Evolutionary conservation across 352 stramenopile species (phyloP).

Genomic region (Phytophthora idaei): DNA sequence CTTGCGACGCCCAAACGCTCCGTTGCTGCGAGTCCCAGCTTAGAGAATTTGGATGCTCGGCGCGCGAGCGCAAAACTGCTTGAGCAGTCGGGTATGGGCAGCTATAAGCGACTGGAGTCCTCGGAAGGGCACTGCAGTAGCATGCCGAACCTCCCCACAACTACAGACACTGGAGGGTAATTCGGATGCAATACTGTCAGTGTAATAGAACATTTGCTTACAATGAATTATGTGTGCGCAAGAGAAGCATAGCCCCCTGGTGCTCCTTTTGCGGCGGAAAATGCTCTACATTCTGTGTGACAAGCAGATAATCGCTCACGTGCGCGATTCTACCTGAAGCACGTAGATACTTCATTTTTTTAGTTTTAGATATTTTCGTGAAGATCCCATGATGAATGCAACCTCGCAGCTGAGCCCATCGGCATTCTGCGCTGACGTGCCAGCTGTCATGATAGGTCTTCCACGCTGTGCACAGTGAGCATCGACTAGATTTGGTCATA

Average conservation of each 20-base stretch:
- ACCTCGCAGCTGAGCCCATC: slow-evolving; percentile 20
- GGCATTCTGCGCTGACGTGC: slow-evolving; percentile 6
- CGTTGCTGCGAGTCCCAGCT: slow-evolving; percentile 18
- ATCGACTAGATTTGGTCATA: neutral
- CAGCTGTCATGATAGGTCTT: slow-evolving; percentile 14
- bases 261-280: too few species aligned
- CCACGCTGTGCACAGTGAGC: slow-evolving; percentile 5
- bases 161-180: neutral
- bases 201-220: neutral
- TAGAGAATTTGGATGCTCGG: slow-evolving; percentile 20
- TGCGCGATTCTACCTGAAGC: too few species aligned
- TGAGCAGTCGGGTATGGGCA: slow-evolving; percentile 31
- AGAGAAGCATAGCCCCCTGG: too few species aligned
- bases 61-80: slow-evolving; percentile 27
- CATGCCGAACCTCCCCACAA: slow-evolving; percentile 18
- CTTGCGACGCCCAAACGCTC: slow-evolving; percentile 9
- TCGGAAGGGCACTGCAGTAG: slow-evolving; percentile 16
- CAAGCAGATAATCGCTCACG: neutral
- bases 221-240: neutral
- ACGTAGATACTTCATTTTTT: too few species aligned
- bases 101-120: slow-evolving; percentile 17
- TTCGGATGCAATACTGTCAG: neutral
- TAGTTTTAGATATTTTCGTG: neutral
- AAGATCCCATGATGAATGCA: neutral
- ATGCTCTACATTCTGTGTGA: neutral